Base-by-base conservation (phyloP, 495 filamentous ascomycete genomes). In the Penicilliopsis zonata region DNA sequence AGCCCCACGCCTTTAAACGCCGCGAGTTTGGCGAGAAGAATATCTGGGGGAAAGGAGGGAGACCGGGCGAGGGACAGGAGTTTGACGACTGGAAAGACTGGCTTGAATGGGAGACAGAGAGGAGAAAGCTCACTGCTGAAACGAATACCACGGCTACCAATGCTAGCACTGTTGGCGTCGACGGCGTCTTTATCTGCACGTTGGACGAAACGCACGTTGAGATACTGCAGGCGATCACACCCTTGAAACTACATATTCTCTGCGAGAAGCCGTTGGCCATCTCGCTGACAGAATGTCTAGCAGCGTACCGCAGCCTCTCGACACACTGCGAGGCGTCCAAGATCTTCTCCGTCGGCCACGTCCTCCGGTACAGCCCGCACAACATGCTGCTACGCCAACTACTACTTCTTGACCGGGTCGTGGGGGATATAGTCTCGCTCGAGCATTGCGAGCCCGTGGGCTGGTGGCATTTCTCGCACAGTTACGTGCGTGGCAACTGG, bases 391-490 rank as follows among this genome's bases (percentile, higher is more conserved):
- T 98, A 6, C 72, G 85, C 32, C 75, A 78, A 40, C 64, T 98
- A 2, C 62, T 95, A 3, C 64, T 85, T 3, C 63, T 77, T 38
- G 74, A 88, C 28, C 44, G 46, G 6, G 50, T 56, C 0, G 76
- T 98, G 46, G 90, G 90, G n/a, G 86, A 94, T 18, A 63, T 94
- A 6, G 55, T 93, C 13, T 84, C 78, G 9, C 62, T 96, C 21
- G 82, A 88, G 38, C 90, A 96, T 49, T 85, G 80, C 1, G 92
- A 96, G 53, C 90, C 90, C 0, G 79, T 98, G 1, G 90, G 90
- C 2, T 92, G 79, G 73, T 98, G 85, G 85, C 90, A 98, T 54
- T 98, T 94, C 48, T 63, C 79, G 1, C 90, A 98, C 57, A 82
- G 76, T 43, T 96, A 94, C 43, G 90, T 98, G 14, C 72, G 78